Conservation (phyloP, 352 stramenopile genomes). For the Aphanomyces cochlioides region DNA sequence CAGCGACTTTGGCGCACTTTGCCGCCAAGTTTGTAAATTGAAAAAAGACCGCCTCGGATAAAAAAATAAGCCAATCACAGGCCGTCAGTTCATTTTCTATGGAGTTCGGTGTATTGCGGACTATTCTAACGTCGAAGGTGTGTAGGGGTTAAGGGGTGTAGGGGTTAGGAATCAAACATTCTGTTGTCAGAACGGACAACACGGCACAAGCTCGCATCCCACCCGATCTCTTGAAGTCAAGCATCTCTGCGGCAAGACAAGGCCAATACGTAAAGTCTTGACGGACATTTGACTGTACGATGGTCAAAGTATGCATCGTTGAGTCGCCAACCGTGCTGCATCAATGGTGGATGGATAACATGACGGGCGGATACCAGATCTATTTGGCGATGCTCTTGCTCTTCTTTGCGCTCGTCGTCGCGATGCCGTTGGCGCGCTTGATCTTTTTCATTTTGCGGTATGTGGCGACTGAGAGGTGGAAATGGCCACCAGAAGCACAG, state of each 20-base stretch:
- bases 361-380: conserved; percentile 22
- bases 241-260: background rate
- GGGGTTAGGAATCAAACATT: too few species aligned
- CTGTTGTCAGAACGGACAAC: too few species aligned
- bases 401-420: conserved; percentile 30
- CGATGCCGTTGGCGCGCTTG: conserved; percentile 19
- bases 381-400: conserved; percentile 22
- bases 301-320: conserved; percentile 22
- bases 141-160: too few species aligned
- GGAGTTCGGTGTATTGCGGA: too few species aligned
- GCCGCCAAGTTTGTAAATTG: conserved; percentile 10
- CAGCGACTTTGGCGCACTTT: conserved; percentile 1
- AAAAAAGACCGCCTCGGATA: background rate
- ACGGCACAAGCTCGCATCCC: too few species aligned
- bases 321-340: conserved; percentile 10
- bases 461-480: conserved; percentile 1
- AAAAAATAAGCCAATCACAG: background rate
- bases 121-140: too few species aligned
- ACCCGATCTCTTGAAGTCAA: too few species aligned
- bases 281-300: background rate
- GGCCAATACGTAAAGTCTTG: too few species aligned
- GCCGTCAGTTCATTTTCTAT: too few species aligned
- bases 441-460: conserved; percentile 19
- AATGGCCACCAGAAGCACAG: conserved; percentile 2
- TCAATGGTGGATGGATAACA: conserved; percentile 14